phyloP scores from a whole-genome alignment of 768 basidiomycete genomes.

The Sistotremastrum niveocremeum region DNA sequence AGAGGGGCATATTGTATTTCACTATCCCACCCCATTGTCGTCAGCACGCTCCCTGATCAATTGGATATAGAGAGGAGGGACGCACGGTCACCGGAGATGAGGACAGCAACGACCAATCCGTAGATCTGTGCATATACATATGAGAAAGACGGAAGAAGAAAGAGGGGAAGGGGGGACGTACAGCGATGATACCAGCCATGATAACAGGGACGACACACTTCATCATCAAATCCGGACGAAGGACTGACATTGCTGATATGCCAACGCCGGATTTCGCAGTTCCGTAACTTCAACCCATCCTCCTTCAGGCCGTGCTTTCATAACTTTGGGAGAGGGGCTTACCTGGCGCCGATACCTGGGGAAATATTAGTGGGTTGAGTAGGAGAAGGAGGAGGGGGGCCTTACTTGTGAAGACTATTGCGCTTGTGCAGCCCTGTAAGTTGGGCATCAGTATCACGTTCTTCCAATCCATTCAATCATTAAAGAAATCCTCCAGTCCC shows the following conservation, averaged over 20 bases:
- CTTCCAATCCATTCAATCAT: too few species aligned
- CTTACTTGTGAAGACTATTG: neutral
- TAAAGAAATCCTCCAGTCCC: too few species aligned
- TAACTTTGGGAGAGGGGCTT: neutral
- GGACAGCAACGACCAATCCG: slow-evolving; percentile 96
- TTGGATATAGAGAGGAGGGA: slow-evolving; percentile 15
- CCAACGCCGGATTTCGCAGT: slow-evolving; percentile 98
- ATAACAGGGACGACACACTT: slow-evolving; percentile 94
- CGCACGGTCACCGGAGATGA: slow-evolving; percentile 81
- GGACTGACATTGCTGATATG: slow-evolving; percentile 94
- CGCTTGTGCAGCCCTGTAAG: neutral
- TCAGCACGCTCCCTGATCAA: neutral
- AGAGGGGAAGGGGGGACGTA: slow-evolving; percentile 28
- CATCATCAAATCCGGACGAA: slow-evolving; percentile 96
- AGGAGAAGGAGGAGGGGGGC: neutral
- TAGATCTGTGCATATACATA: too few species aligned
- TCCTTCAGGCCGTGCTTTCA: neutral
- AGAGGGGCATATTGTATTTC: slow-evolving; percentile 67
- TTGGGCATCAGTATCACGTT: too few species aligned
- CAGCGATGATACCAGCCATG: slow-evolving; percentile 99
- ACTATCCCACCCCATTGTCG: slow-evolving; percentile 30
- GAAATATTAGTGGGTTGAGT: neutral
- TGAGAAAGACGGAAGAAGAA: neutral
- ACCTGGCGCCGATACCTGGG: slow-evolving; percentile 18
- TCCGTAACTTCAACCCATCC: slow-evolving; percentile 87